Evolutionary conservation across 2,329 filamentous ascomycete species (phyloP).

Genomic region (Beauveria brongniartii): DNA sequence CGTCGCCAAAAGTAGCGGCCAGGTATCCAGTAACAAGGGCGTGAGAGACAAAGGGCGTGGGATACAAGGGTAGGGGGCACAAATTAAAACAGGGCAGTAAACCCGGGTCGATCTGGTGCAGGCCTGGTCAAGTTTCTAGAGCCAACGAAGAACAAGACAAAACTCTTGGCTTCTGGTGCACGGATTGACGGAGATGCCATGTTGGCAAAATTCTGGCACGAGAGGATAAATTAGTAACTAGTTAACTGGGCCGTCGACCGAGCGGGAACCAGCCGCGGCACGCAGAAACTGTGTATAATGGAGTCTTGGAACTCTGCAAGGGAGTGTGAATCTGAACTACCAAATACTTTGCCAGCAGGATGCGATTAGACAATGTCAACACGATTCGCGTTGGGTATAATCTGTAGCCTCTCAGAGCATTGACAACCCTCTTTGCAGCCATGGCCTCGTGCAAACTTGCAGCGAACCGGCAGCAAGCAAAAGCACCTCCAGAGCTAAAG

Average conservation of each 20-base stretch:
- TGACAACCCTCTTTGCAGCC: not conserved
- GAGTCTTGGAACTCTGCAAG: too few species aligned
- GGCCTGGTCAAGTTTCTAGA: not conserved
- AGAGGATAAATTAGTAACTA: conserved; percentile 1
- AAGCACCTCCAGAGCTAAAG: not conserved
- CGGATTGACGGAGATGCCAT: not conserved
- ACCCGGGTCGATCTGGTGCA: not conserved
- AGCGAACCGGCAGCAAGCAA: not conserved
- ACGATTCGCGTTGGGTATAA: too few species aligned
- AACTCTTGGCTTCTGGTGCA: not conserved
- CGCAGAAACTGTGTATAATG: too few species aligned
- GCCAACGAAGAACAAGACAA: not conserved
- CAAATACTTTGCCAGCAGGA: too few species aligned
- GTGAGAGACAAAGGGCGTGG: not conserved
- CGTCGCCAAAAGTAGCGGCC: not conserved
- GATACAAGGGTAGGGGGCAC: not conserved
- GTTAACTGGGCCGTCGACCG: not conserved
- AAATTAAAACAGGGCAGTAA: not conserved
- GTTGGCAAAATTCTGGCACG: not conserved
- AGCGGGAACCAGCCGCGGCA: too few species aligned
- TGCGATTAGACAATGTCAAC: too few species aligned
- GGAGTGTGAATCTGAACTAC: too few species aligned
- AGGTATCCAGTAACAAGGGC: not conserved
- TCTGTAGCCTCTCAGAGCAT: too few species aligned
- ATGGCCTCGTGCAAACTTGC: too few species aligned